Evolutionary conservation across 2,329 filamentous ascomycete genomes (phyloP).

Genomic region (Lomentospora prolificans): DNA sequence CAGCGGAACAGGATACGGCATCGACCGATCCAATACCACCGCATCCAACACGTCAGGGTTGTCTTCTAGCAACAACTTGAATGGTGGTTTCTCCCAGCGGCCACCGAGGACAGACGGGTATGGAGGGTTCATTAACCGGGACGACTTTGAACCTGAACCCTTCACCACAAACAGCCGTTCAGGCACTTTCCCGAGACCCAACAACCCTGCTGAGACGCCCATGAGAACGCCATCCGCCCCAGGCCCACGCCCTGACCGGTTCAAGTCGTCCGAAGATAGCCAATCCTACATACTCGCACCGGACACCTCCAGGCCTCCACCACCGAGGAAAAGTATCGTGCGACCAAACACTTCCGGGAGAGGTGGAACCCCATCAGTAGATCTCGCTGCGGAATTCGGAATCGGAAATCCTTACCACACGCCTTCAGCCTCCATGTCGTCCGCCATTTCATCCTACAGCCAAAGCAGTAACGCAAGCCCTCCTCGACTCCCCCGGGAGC

Average conservation of each 20-base stretch:
- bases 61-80: conserved; percentile 6
- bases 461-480: conserved; percentile 7
- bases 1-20: conserved; percentile 13
- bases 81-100: conserved; percentile 24
- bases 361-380: conserved; percentile 31
- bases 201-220: conserved; percentile 25
- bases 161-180: conserved; percentile 33
- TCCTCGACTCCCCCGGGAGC: background rate
- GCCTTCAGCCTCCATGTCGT: conserved; percentile 28
- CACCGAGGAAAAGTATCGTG: conserved; percentile 40
- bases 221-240: conserved; percentile 38
- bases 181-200: conserved; percentile 41
- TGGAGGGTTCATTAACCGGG: conserved; percentile 41
- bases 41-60: conserved; percentile 17
- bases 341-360: conserved; percentile 29
- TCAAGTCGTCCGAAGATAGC: conserved; percentile 26
- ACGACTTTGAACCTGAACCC: conserved; percentile 25
- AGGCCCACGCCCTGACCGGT: conserved; percentile 29
- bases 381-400: conserved; percentile 51
- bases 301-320: conserved; percentile 42
- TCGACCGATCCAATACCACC: conserved; percentile 21
- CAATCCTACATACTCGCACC: background rate
- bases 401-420: conserved; percentile 55
- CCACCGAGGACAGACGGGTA: conserved; percentile 42
- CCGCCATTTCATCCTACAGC: conserved; percentile 7